Percentiles rank a stretch among this genome's conserved stretches.
These are phyloP conservation scores for Pezicula carpinea DNA, from an alignment of 2,329 filamentous ascomycete species.

Conservation along the genomic window DNA sequence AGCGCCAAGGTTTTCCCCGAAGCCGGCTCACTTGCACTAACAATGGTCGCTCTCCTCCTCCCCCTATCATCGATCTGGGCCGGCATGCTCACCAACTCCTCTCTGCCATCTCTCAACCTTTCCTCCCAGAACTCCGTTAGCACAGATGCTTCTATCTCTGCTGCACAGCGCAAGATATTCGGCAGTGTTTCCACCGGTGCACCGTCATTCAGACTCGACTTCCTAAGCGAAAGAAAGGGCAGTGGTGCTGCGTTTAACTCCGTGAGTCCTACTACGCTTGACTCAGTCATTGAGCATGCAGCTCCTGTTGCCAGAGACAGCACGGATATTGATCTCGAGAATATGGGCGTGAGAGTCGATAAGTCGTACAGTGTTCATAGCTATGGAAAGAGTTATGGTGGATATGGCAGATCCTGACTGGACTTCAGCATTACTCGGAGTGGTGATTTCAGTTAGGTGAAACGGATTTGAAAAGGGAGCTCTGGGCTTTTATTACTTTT, in stretches of 20 bases:
- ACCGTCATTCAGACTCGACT: slow-evolving; percentile 2
- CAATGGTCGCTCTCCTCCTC: slow-evolving; percentile 56
- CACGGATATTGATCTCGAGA: slow-evolving; percentile 23
- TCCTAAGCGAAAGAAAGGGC: slow-evolving; percentile 9
- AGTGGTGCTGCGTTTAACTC: slow-evolving; percentile 4
- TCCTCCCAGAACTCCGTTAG: slow-evolving; percentile 5
- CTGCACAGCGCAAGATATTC: slow-evolving; percentile 5
- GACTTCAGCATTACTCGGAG: too few relatives aligned
- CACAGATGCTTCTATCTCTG: slow-evolving; percentile 1
- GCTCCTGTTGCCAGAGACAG: slow-evolving; percentile 15
- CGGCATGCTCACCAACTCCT: slow-evolving; percentile 18
- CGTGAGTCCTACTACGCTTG: slow-evolving; percentile 9
- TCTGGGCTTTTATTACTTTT: too few relatives aligned
- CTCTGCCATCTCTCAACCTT: slow-evolving; percentile 12
- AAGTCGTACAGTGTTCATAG: slow-evolving; percentile 19
- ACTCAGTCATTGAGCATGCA: slow-evolving; percentile 8
- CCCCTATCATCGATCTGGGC: slow-evolving; percentile 67
- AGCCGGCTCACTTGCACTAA: slow-evolving; percentile 49
- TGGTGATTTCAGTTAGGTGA: too few relatives aligned
- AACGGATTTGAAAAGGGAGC: too few relatives aligned
- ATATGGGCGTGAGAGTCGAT: slow-evolving; percentile 22
- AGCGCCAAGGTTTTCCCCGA: slow-evolving; percentile 39
- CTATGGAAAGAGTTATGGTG: not conserved
- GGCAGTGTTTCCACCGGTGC: slow-evolving; percentile 6
- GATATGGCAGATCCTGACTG: not conserved